A percentile compares a stretch with the other conserved stretches of the same genome.
Evolutionary conservation across 2,329 filamentous ascomycete genomes (phyloP).

Genomic region (Colletotrichum sublineola): DNA sequence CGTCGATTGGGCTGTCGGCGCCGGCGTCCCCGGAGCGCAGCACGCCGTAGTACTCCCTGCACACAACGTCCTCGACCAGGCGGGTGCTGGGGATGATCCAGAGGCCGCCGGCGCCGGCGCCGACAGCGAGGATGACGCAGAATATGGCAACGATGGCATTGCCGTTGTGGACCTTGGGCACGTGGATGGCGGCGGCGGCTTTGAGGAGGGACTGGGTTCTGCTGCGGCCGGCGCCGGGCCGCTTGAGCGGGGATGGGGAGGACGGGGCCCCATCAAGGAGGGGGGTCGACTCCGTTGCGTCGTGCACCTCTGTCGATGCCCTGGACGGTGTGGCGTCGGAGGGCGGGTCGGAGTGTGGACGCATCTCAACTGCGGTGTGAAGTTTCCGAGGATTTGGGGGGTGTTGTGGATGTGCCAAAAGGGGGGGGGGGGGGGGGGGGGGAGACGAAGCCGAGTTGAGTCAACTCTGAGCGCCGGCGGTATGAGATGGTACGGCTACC

Average conservation of each 20-base stretch:
- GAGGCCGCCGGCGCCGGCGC: slow-evolving; percentile 48
- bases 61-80: slow-evolving; percentile 56
- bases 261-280: background rate
- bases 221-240: slow-evolving; percentile 18
- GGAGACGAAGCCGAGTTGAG: background rate
- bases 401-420: background rate
- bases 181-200: slow-evolving; percentile 24
- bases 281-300: slow-evolving; percentile 32
- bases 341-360: slow-evolving; percentile 10
- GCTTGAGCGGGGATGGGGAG: background rate
- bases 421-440: no score
- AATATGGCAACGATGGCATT: slow-evolving; percentile 49
- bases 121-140: slow-evolving; percentile 49
- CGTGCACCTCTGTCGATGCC: background rate
- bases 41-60: slow-evolving; percentile 53
- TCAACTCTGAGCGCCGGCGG: background rate
- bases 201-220: slow-evolving; percentile 30
- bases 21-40: slow-evolving; percentile 40
- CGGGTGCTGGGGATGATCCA: slow-evolving; percentile 51
- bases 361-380: slow-evolving; percentile 30
- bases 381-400: background rate
- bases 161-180: slow-evolving; percentile 47
- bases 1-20: slow-evolving; percentile 48
- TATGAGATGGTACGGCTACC: background rate
- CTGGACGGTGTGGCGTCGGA: slow-evolving; percentile 16